These are phyloP conservation scores for Globisporangium paddicum DNA, from an alignment of 352 stramenopile genomes.

Conservation along the genomic window DNA sequence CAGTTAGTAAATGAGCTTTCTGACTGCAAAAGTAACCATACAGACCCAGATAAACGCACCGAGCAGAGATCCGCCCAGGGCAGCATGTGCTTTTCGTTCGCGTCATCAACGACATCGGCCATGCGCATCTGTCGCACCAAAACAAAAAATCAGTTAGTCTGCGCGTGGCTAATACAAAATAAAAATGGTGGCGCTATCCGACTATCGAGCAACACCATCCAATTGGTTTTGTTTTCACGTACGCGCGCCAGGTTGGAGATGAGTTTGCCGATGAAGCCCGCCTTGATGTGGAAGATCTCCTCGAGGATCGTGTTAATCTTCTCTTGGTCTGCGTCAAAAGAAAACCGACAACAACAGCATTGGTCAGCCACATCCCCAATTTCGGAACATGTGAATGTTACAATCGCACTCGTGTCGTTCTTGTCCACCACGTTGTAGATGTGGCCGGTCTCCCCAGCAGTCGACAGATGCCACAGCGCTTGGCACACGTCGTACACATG, in stretches of 20 bases:
- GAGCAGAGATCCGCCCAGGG: constrained; percentile 81
- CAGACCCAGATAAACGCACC: constrained; percentile 24
- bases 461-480: constrained; percentile 73
- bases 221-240: constrained; percentile 6
- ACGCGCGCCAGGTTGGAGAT: constrained; percentile 77
- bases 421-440: constrained; percentile 87
- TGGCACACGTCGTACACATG: constrained; percentile 76
- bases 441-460: constrained; percentile 38
- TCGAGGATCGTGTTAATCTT: constrained; percentile 77
- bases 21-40: neutral
- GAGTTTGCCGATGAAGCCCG: constrained; percentile 82
- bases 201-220: too few relatives aligned
- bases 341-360: neutral
- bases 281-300: constrained; percentile 78
- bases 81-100: constrained; percentile 90
- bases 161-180: too few relatives aligned
- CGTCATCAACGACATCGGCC: constrained; percentile 79
- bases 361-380: neutral
- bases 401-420: constrained; percentile 72
- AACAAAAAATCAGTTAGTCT: neutral
- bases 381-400: neutral
- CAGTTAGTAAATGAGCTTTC: constrained; percentile 3
- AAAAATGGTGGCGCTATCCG: too few relatives aligned
- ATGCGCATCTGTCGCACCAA: constrained; percentile 40
- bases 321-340: constrained; percentile 42